Base-by-base conservation (phyloP, 768 basidiomycete genomes). In the Tricholoma flavovirens region DNA sequence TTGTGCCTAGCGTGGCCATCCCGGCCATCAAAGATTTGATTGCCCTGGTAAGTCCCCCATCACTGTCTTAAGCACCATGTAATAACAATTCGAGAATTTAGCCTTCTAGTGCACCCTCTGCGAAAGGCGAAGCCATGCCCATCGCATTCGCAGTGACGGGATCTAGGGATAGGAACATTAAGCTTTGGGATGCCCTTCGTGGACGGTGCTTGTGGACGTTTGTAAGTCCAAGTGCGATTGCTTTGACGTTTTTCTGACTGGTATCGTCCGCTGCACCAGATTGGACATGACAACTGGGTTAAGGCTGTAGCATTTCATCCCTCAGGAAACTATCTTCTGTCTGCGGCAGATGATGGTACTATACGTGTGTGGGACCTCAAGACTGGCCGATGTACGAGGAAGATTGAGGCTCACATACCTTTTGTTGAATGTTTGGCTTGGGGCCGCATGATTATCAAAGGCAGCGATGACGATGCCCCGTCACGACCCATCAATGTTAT, bases 261-360 rank as follows among this genome's bases (percentile, higher is more conserved):
- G 35, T 51, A 46, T 26, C n/a, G 17, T 46, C 15, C 9, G 14
- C 48, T n/a, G 19, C 6, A 17, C 30, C 24, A 66, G 64, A 55
- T 67, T 71, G 80, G 72, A 68, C 82, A 89, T 65, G 85, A 88
- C 67, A 86, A 87, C 59, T 89, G 88, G 87, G 73, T 89, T 22
- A 78, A 84, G 48, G 80, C 80, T 1, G 72, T 89, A 53, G 77
- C 84, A 32, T 89, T 89, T 69, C 87, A 89, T 67, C 87, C 88
- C 0, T 73, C 75, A n/a, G 87, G 88, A 14, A 86, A 86, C 63
- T 80, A 78, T 62, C 73, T 89, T 9, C 73, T 89, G 9, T 86
- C 86, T 5, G 85, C 83, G 2, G 81, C 83, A 10, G 87, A 88
- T 67, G 86, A 88, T 75, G 81, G 86, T 9, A 48, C 46, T 2